Conservation (phyloP, 345 rosid genomes). For the Kernera saxatilis region DNA sequence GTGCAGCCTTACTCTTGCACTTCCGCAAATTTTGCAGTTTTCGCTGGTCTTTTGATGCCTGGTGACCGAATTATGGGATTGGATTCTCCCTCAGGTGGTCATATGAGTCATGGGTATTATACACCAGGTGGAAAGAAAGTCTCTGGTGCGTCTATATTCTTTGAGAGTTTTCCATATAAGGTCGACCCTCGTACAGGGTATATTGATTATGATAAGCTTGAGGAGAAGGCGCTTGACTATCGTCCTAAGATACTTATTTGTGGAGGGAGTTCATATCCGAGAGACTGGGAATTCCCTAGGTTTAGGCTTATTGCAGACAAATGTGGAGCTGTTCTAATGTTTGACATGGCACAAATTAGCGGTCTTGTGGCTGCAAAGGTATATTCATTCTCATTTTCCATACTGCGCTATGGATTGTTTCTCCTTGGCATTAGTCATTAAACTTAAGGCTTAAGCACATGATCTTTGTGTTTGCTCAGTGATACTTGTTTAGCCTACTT, state of each 20-base stretch:
- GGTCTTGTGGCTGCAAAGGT: slow-evolving; percentile 95
- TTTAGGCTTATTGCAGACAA: slow-evolving; percentile 74
- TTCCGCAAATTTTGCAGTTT: slow-evolving; percentile 72
- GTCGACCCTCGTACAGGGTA: slow-evolving; percentile 66
- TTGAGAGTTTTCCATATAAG: slow-evolving; percentile 79
- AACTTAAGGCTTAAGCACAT: slow-evolving; percentile 3
- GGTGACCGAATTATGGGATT: slow-evolving; percentile 79
- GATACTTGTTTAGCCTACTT: background rate
- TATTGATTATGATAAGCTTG: slow-evolving; percentile 72
- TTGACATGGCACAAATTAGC: slow-evolving; percentile 84
- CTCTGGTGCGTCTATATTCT: slow-evolving; percentile 70
- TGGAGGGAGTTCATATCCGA: slow-evolving; percentile 86
- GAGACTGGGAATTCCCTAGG: slow-evolving; percentile 77
- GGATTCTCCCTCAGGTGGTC: slow-evolving; percentile 72
- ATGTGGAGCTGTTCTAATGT: slow-evolving; percentile 64
- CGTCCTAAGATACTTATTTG: slow-evolving; percentile 81
- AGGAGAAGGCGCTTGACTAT: slow-evolving; percentile 78
- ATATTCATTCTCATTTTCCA: background rate
- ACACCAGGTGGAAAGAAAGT: slow-evolving; percentile 72
- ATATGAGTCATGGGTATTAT: slow-evolving; percentile 78
- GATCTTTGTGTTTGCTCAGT: background rate
- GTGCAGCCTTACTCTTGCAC: slow-evolving; percentile 86
- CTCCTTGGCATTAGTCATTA: background rate
- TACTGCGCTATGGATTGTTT: background rate
- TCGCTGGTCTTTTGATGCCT: slow-evolving; percentile 53